phyloP scores from a whole-genome alignment of 2,329 filamentous ascomycete genomes.

The Aspergillus brunneoviolaceus region DNA sequence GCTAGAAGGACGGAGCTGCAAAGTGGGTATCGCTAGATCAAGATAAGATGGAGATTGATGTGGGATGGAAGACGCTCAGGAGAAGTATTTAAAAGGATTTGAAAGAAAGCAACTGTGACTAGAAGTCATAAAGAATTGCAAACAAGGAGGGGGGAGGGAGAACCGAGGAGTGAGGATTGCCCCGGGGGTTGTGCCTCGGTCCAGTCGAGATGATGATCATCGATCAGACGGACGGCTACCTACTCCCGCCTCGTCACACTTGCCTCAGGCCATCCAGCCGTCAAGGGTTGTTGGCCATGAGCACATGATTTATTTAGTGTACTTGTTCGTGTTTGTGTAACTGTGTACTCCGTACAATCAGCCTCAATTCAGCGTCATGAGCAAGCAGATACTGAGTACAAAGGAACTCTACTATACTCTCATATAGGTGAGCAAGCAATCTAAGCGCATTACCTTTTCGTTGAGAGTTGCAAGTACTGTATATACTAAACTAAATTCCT shows the following conservation, averaged over 20 bases:
- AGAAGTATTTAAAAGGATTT: constrained; percentile 1
- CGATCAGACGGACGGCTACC: background rate
- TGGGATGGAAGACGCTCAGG: background rate
- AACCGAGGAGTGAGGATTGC: constrained; percentile 15
- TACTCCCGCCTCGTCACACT: background rate
- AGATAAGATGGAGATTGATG: constrained; percentile 3
- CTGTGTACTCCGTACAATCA: background rate
- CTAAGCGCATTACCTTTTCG: too few relatives aligned
- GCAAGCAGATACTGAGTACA: too few relatives aligned
- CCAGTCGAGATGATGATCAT: background rate
- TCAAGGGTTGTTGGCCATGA: too few relatives aligned
- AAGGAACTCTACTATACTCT: too few relatives aligned
- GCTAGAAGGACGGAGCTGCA: constrained; percentile 1
- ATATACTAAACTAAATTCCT: too few relatives aligned
- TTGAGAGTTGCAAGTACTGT: too few relatives aligned
- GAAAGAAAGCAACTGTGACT: constrained; percentile 1
- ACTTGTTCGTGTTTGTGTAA: background rate
- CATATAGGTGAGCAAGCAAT: too few relatives aligned
- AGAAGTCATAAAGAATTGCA: constrained; percentile 11
- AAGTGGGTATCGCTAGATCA: constrained; percentile 11
- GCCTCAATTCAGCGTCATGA: background rate
- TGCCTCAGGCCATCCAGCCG: background rate
- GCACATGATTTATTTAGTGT: too few relatives aligned
- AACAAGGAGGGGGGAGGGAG: constrained; percentile 5
- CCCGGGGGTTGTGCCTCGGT: constrained; percentile 16